A percentile compares a stretch with the other conserved stretches of the same genome.
Conservation (phyloP, 352 stramenopile genomes). For the Phytophthora sp. region DNA sequence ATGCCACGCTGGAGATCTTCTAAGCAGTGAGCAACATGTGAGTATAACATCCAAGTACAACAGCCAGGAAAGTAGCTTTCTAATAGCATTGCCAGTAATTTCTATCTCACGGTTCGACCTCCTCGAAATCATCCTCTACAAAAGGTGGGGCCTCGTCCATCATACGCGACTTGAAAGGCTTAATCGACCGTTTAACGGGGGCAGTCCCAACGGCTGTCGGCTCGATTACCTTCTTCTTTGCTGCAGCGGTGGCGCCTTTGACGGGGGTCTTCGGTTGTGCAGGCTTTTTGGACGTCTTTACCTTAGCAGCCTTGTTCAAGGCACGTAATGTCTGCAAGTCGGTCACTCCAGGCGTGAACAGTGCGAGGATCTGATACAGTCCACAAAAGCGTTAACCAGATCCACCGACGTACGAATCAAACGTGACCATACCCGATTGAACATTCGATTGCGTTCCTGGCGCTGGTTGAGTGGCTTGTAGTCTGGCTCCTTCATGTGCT, state of each 20-base stretch:
- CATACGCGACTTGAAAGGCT: conserved; percentile 81
- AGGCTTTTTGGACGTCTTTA: conserved; percentile 60
- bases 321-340: conserved; percentile 70
- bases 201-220: conserved; percentile 18
- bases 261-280: conserved; percentile 36
- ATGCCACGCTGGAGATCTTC: conserved; percentile 58
- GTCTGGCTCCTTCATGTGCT: conserved; percentile 78
- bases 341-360: conserved; percentile 70
- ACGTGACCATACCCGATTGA: conserved; percentile 66
- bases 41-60: too few species aligned
- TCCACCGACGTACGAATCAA: not conserved
- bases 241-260: conserved; percentile 24
- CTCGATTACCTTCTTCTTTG: conserved; percentile 53
- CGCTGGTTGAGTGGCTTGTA: conserved; percentile 75
- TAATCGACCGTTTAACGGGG: conserved; percentile 62
- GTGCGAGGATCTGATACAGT: conserved; percentile 49
- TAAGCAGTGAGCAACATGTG: conserved; percentile 37
- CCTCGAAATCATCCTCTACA: conserved; percentile 69
- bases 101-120: conserved; percentile 49
- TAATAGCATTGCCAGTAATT: conserved; percentile 16
- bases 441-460: conserved; percentile 87
- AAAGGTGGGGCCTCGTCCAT: conserved; percentile 74
- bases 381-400: conserved; percentile 1
- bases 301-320: conserved; percentile 73
- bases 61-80: not conserved